phyloP scores from a whole-genome alignment of 176 grass and related monocot species.

The Hordeum vulgare region MorexV3_pseudomolecules_assembly NC_058520.1:362743442-362743941 shows the following conservation, averaged over 20 bases:
- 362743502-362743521: conserved; percentile 27
- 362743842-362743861: neutral
- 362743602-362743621: conserved; percentile 32
- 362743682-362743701: conserved; percentile 39
- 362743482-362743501: neutral
- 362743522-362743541: conserved; percentile 64
- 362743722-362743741: conserved; percentile 31
- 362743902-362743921: neutral
- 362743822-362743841: neutral
- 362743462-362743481: conserved; percentile 22
- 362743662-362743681: neutral
- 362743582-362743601: conserved; percentile 21
- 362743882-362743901: neutral
- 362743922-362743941: neutral
- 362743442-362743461: neutral
- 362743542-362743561: conserved; percentile 11
- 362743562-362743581: conserved; percentile 5
- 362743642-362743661: neutral
- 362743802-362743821: neutral
- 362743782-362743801: neutral
- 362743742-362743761: neutral
- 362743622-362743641: neutral
- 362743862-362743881: neutral
- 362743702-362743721: conserved; percentile 61
- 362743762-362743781: conserved; percentile 17